phyloP scores from a whole-genome alignment of 2,329 filamentous ascomycete genomes.

The Chrysosphaeria jannelii region DNA sequence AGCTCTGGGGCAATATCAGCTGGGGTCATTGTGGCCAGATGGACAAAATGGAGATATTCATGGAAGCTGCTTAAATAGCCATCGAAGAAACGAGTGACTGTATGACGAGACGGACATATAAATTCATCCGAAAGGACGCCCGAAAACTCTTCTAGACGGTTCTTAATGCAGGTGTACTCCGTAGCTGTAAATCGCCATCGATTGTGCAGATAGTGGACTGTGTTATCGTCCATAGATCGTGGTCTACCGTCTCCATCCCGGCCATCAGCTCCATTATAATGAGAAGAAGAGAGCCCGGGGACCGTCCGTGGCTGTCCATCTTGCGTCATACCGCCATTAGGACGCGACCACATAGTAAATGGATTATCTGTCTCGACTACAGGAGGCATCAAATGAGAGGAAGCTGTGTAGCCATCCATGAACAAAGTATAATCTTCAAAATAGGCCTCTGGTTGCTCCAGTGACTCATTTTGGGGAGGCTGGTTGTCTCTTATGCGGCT shows the following conservation, averaged over 20 bases:
- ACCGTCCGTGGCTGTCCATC: no score
- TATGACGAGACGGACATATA: conserved; percentile 36
- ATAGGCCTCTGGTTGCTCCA: conserved; percentile 10
- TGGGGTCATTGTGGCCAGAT: conserved; percentile 33
- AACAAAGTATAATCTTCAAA: conserved; percentile 29
- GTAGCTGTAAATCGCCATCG: conserved; percentile 19
- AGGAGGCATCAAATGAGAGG: conserved; percentile 23
- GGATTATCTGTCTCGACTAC: conserved; percentile 22
- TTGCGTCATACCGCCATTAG: no score
- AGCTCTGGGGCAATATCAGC: conserved; percentile 37
- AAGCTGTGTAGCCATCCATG: conserved; percentile 22
- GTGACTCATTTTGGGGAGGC: no score
- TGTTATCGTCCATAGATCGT: no score
- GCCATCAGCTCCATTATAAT: no score
- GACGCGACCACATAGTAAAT: conserved; percentile 9
- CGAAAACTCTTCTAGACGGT: conserved; percentile 28
- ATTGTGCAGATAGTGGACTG: no score
- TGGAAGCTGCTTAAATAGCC: conserved; percentile 39
- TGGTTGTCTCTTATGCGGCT: conserved; percentile 9
- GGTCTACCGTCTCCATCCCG: no score
- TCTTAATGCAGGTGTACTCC: conserved; percentile 24
- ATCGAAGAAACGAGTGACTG: conserved; percentile 35
- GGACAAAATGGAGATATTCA: conserved; percentile 28
- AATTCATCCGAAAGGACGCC: conserved; percentile 29
- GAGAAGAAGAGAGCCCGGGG: no score